Conservation (phyloP, 1,139 yeast species). For the Hanseniaspora gamundiae region DNA sequence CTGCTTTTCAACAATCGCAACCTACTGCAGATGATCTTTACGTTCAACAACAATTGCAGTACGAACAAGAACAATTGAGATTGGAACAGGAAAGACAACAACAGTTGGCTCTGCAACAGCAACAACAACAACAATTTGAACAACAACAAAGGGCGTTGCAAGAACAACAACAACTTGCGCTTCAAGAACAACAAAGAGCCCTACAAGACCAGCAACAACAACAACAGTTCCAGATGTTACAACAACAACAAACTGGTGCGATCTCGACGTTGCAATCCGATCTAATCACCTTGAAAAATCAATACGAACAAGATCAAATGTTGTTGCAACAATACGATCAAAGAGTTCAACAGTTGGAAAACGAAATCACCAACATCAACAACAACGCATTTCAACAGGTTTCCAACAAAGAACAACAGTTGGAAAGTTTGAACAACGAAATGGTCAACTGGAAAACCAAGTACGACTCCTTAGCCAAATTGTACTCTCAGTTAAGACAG, state of each 20-base stretch:
- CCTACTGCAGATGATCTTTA: slow-evolving; percentile 34
- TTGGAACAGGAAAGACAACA: slow-evolving; percentile 38
- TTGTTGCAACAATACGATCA: slow-evolving; percentile 80
- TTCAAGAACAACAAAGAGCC: slow-evolving; percentile 53
- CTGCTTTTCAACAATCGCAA: slow-evolving; percentile 14
- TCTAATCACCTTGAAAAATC: slow-evolving; percentile 60
- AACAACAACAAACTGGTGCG: slow-evolving; percentile 70
- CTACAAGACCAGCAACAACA: slow-evolving; percentile 70
- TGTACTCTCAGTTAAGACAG: slow-evolving; percentile 83
- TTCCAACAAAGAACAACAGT: slow-evolving; percentile 65
- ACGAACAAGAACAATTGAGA: slow-evolving; percentile 36
- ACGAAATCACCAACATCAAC: slow-evolving; percentile 51
- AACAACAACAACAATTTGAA: slow-evolving; percentile 25
- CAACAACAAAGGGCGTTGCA: slow-evolving; percentile 36
- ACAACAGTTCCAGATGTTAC: slow-evolving; percentile 54
- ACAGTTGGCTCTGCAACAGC: slow-evolving; percentile 35
- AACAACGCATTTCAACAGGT: slow-evolving; percentile 64
- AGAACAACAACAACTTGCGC: slow-evolving; percentile 53
- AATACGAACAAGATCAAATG: slow-evolving; percentile 77
- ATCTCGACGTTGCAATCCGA: slow-evolving; percentile 52
- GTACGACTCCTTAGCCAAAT: slow-evolving; percentile 80
- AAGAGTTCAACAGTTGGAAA: slow-evolving; percentile 72
- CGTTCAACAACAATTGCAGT: slow-evolving; percentile 31
- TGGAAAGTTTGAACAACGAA: slow-evolving; percentile 62
- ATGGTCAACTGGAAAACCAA: slow-evolving; percentile 70